Evolutionary conservation across 2,329 filamentous ascomycete genomes (phyloP).

Genomic region (Scedosporium apiospermum): DNA sequence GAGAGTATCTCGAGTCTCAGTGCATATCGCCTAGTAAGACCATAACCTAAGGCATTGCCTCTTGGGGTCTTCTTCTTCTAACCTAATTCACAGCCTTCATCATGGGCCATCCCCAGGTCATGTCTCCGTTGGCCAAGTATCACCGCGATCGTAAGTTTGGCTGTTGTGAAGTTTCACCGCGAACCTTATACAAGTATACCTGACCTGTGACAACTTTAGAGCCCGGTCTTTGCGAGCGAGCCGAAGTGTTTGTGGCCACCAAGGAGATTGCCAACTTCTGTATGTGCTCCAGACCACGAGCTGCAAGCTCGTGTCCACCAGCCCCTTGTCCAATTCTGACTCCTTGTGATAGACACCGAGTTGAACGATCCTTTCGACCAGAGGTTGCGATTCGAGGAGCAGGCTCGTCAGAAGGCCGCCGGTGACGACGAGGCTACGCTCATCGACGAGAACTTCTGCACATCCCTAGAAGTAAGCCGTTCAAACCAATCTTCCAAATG

Average conservation of each 20-base stretch:
- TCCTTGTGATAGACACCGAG: constrained; percentile 57
- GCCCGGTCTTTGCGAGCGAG: constrained; percentile 85
- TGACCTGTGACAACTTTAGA: not conserved
- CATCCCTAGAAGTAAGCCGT: constrained; percentile 55
- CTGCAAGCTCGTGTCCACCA: not conserved
- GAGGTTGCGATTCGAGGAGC: constrained; percentile 76
- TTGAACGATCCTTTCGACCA: constrained; percentile 91
- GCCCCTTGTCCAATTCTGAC: constrained; percentile 1
- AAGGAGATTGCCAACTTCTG: constrained; percentile 71
- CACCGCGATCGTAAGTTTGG: constrained; percentile 45
- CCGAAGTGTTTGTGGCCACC: constrained; percentile 78
- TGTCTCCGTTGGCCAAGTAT: constrained; percentile 80
- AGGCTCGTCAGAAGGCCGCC: constrained; percentile 89
- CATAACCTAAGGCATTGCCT: no score
- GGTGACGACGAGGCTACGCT: constrained; percentile 96
- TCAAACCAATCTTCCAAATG: not conserved
- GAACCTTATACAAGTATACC: not conserved
- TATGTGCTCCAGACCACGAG: constrained; percentile 35
- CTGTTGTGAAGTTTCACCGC: not conserved
- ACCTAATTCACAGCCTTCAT: constrained; percentile 51
- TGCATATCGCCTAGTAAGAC: constrained; percentile 69
- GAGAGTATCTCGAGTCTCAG: constrained; percentile 90
- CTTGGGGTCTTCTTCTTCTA: not conserved
- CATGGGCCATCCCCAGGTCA: constrained; percentile 57
- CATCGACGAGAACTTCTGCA: constrained; percentile 92